These are phyloP conservation scores for Pouteria campechiana DNA, from an alignment of 179 eudicot genomes.

Conservation along the genomic window DNA sequence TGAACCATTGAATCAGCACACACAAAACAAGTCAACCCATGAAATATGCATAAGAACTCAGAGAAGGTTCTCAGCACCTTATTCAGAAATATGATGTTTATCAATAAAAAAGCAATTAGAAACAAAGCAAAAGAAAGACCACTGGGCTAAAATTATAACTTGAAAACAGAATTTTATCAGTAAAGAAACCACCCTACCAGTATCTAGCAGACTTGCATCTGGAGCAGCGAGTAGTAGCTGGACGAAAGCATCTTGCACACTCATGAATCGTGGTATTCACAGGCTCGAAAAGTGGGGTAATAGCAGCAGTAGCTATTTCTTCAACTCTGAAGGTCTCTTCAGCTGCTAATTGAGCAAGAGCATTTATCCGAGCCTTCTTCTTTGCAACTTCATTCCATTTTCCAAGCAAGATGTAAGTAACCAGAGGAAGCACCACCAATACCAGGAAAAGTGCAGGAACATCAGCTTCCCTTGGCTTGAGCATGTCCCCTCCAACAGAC, in stretches of 20 bases:
- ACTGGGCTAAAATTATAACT: too few relatives aligned
- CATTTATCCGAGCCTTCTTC: constrained; percentile 49
- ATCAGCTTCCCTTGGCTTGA: constrained; percentile 89
- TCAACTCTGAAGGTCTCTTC: constrained; percentile 51
- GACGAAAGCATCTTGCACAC: constrained; percentile 72
- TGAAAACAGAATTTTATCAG: too few relatives aligned
- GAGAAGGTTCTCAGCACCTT: too few relatives aligned
- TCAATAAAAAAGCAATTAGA: too few relatives aligned
- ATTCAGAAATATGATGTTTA: too few relatives aligned
- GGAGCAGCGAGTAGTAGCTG: constrained; percentile 83
- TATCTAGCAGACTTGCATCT: constrained; percentile 87
- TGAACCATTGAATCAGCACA: too few relatives aligned
- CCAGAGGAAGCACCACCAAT: constrained; percentile 76
- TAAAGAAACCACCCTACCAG: constrained; percentile 85
- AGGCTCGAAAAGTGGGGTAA: constrained; percentile 34
- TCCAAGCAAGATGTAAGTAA: constrained; percentile 70
- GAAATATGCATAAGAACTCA: too few relatives aligned
- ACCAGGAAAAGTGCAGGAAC: constrained; percentile 65
- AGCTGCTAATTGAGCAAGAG: constrained; percentile 41
- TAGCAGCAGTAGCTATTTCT: constrained; percentile 41
- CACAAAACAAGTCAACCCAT: too few relatives aligned
- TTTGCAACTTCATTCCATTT: constrained; percentile 75
- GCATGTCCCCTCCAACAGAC: constrained; percentile 84
- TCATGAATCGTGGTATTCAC: constrained; percentile 34
- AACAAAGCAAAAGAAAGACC: too few relatives aligned